phyloP scores from a whole-genome alignment of 106 monocot genomes.

The Dendrobium catenatum region DNA sequence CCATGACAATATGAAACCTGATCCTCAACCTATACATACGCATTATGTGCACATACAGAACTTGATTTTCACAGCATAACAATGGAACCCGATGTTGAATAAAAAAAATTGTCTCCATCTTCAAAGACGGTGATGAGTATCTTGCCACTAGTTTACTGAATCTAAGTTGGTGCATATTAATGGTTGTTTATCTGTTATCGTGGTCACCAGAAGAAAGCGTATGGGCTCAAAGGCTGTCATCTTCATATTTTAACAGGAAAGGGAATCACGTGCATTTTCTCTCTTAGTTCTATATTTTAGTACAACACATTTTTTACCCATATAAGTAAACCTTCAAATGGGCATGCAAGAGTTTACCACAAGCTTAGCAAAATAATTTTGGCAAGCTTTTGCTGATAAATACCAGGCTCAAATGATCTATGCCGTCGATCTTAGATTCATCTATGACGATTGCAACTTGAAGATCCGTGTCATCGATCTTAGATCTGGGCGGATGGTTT shows the following conservation, averaged over 20 bases:
- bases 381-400: no score
- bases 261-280: neutral
- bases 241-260: constrained; percentile 20
- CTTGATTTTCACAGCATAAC: constrained; percentile 49
- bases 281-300: neutral
- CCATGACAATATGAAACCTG: constrained; percentile 54
- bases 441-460: no score
- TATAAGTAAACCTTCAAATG: no score
- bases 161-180: constrained; percentile 53
- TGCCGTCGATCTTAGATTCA: no score
- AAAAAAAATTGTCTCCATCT: constrained; percentile 29
- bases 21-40: constrained; percentile 62
- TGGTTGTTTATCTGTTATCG: constrained; percentile 35
- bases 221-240: constrained; percentile 75
- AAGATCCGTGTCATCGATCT: no score
- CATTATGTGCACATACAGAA: constrained; percentile 50
- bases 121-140: constrained; percentile 45
- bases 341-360: no score
- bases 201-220: constrained; percentile 57
- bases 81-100: constrained; percentile 70
- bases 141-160: constrained; percentile 61
- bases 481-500: no score
- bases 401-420: no score
- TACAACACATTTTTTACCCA: no score
- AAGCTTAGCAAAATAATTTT: no score